Base-by-base conservation (phyloP, 2,329 filamentous ascomycete species). In the Xylariaceae sp. region DNA sequence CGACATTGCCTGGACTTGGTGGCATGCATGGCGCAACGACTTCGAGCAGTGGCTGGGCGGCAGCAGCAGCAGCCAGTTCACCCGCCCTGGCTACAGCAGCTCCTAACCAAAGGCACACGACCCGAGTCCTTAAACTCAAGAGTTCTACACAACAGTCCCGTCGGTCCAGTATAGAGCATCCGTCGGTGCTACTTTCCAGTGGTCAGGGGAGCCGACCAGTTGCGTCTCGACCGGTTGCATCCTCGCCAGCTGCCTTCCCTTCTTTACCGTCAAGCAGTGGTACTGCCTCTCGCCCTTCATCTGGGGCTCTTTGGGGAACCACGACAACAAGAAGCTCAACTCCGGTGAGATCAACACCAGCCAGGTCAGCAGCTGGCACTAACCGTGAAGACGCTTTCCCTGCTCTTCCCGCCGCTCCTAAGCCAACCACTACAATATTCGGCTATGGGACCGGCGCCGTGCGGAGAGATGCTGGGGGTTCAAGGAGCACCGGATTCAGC, bases 321-420 rank as follows among this genome's bases (percentile, higher is more conserved):
- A 33, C 45, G 11, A 61, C 53, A 5, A 59, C 58, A 23, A 47
- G 54, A 2, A 28, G 56, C 28, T 54, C 55, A 12, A 60, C 53
- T 5, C 53, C 61, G n/a, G 52, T 53, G 3, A 34, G 53, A 23
- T 47, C 52, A 49, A 21, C 59, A 9, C 56, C 64, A 17, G 24
- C 60, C 12, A 63, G 56, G 43, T 14, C 58, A 3, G n/a, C 49
- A 7, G 61, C 65, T 21, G 55, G 65, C n/a, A 54, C 58, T 23
- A 69, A 68, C 26, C 74, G 72, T 43, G 75, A 76, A 40, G 88
- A 93, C 61, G 86, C 87, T 0, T 97, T 97, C 74, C 94, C 93
- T 0, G 88, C 92, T 1, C 81, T 97, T 1, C 93, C 93, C 0
- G 81, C 87, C 0, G 92, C 92, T 1, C 83, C 90, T 0, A 97